phyloP scores from a whole-genome alignment of 2,329 filamentous ascomycete genomes.

The Zymoseptoria brevis region DNA sequence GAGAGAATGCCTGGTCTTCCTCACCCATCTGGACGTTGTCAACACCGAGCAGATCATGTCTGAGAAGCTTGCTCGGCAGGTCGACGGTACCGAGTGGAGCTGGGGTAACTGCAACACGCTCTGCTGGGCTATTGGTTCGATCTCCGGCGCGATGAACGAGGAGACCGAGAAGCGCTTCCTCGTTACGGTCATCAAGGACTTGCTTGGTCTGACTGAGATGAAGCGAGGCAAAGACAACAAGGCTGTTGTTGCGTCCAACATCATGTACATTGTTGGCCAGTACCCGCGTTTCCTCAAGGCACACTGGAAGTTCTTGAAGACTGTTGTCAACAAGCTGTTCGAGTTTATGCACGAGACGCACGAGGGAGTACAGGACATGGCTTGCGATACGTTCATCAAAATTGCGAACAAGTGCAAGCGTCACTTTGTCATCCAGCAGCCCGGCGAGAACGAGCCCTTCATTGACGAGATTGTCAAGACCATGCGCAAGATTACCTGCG shows the following conservation, averaged over 20 bases:
- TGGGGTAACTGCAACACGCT: constrained; percentile 99
- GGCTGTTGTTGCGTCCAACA: constrained; percentile 96
- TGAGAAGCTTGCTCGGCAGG: constrained; percentile 90
- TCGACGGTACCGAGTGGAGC: constrained; percentile 94
- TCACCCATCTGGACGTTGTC: constrained; percentile 93
- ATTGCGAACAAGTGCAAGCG: constrained; percentile 96
- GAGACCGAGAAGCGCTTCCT: constrained; percentile 98
- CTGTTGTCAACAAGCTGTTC: constrained; percentile 97
- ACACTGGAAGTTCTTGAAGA: constrained; percentile 99
- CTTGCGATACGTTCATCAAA: constrained; percentile 99
- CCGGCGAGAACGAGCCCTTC: constrained; percentile 88
- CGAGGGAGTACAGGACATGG: constrained; percentile 99
- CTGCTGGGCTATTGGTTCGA: constrained; percentile 98
- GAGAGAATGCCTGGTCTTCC: constrained; percentile 89
- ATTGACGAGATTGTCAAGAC: constrained; percentile 97
- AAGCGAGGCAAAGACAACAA: constrained; percentile 99
- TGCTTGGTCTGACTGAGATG: constrained; percentile 95
- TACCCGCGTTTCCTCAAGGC: constrained; percentile 97
- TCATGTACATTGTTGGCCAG: constrained; percentile 99
- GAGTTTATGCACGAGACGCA: constrained; percentile 99
- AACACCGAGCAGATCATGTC: constrained; percentile 99
- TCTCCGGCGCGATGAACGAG: constrained; percentile 98
- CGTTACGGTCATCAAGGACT: constrained; percentile 96
- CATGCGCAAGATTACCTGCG: constrained; percentile 90
- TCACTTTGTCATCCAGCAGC: constrained; percentile 93